Conservation (phyloP, 2,329 filamentous ascomycete genomes). For the Gaeumannomyces sp. region DNA sequence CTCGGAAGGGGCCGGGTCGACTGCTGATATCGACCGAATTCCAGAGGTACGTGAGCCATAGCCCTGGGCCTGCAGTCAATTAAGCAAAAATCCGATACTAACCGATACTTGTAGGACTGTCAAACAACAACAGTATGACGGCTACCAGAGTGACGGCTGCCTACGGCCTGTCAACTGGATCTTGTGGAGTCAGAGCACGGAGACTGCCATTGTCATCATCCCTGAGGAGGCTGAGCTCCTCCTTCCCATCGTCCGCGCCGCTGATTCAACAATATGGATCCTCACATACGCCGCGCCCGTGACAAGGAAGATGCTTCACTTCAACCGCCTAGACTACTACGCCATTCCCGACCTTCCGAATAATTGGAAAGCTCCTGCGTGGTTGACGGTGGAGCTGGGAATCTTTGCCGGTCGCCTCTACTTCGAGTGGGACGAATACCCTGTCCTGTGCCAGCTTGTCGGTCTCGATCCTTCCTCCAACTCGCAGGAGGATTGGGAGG, state of each 20-base stretch:
- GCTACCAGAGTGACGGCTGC: constrained; percentile 20
- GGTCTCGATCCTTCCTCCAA: constrained; percentile 13
- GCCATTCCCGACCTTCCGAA: constrained; percentile 40
- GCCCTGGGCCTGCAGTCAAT: constrained; percentile 20
- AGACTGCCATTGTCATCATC: constrained; percentile 50
- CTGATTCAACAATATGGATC: constrained; percentile 32
- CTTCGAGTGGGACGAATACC: constrained; percentile 43
- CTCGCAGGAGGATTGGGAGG: constrained; percentile 4
- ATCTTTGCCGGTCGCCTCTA: constrained; percentile 57
- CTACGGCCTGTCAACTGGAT: constrained; percentile 54
- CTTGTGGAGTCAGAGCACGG: constrained; percentile 41
- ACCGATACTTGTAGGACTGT: constrained; percentile 9
- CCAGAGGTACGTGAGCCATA: constrained; percentile 26
- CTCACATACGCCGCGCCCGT: constrained; percentile 54
- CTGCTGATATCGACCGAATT: constrained; percentile 42
- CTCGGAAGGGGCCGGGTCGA: constrained; percentile 10
- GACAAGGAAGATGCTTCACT: constrained; percentile 52
- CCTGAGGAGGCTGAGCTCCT: constrained; percentile 57
- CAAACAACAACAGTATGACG: constrained; percentile 18
- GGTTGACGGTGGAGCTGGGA: constrained; percentile 53
- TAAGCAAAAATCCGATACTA: background rate
- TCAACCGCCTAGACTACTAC: constrained; percentile 49
- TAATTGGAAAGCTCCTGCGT: constrained; percentile 36
- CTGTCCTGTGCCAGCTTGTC: constrained; percentile 25
- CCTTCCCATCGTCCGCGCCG: constrained; percentile 35